Evolutionary conservation across 176 grass and related monocot genomes (phyloP), one percentile per base, ranked within the genome.

Genomic region (Olyra latifolia): DNA sequence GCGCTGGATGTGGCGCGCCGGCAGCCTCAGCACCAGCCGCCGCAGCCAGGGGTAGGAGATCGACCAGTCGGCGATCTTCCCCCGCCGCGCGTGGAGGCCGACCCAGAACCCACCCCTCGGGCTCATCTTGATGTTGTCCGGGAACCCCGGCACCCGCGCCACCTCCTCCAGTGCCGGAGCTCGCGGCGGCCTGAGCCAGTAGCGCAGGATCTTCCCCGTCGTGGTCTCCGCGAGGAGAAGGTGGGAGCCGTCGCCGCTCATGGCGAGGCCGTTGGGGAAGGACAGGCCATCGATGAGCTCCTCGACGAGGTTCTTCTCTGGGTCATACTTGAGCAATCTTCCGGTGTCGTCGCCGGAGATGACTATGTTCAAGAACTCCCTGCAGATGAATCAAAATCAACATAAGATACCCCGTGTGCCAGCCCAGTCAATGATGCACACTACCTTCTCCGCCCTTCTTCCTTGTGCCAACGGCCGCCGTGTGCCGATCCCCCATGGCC

Each of bases 21-120:
- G 80, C 4, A 86, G 5, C 23, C 50, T 45, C 44, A 90, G 16
- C 6, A 93, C 11, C 38, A 90, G 0, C 3, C 38, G 43, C 32
- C 80, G 63, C 0, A 88, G 14, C 85, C 85, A 93, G 0, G 69
- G 68, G 43, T 61, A 55, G 13, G 88, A 77, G 0, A 90, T 87
- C 3, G 83, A 74, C 80, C 71, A 84, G 65, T 70, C 56, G 0
- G 72, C 74, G 20, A 90, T 25, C 57, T 79, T 85, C 6, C 88
- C 88, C 22, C 82, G 82, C 82, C 67, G 82, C 0, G 85, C 83
- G 13, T 93, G 88, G 47, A 90, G 30, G 0, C 85, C 82, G 1
- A 90, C 82, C 92, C 84, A 94, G 32, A 86, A 93, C 2, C 91
- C 94, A 14, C 94, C 88, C 63, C 88, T 89, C 2, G 86, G 86